Evolutionary conservation across 2,329 filamentous ascomycete genomes (phyloP), one percentile per base, ranked within the genome.

Genomic region (Penicillium sp.): DNA sequence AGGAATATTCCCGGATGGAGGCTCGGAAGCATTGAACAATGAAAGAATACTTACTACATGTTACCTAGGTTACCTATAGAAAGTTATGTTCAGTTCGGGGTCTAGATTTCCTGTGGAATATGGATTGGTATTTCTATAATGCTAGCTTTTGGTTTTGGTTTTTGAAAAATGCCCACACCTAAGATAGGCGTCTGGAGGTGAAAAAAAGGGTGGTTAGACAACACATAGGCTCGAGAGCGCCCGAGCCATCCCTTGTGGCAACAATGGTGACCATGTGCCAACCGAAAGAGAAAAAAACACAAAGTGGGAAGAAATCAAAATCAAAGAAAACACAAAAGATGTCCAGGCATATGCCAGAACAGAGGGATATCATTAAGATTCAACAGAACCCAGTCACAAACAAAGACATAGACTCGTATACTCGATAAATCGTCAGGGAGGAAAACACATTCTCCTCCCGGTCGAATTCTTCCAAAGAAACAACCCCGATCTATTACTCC

Each of bases 361-460:
- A 65, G 64, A 66, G 63, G 63, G 63, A 65, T 64, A 67, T 67
- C 65, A 66, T 65, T 55, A 62, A 64, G 64, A 65, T 64, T 59
- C 63, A 60, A 57, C 49, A 57, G 54, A 64, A 65, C 53, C 61
- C 55, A 63, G 54, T 59, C 56, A 51, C 59, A 59, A 60, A 63
- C 42, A 59, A 59, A 56, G 53, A 54, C 59, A 63, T 62, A 65
- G 59, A 64, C 62, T 66, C 63, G 62, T 66, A 56, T 61, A 66
- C 59, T 66, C 63, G 62, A 55, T 60, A 63, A 65, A 51, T 66
- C 63, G 59, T 65, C 62, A 66, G 53, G 59, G 53, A 53, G 49
- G 45, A 48, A 31, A 47, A 49, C 55, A 52, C 37, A 44, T 56
- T 55, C 41, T 11, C 55, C 55, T 55, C 47, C 56, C 45, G 41